A percentile compares a stretch with the other conserved stretches of the same genome.
Conservation (phyloP, 2,329 filamentous ascomycete species). For the Sporothrix humicola region DNA sequence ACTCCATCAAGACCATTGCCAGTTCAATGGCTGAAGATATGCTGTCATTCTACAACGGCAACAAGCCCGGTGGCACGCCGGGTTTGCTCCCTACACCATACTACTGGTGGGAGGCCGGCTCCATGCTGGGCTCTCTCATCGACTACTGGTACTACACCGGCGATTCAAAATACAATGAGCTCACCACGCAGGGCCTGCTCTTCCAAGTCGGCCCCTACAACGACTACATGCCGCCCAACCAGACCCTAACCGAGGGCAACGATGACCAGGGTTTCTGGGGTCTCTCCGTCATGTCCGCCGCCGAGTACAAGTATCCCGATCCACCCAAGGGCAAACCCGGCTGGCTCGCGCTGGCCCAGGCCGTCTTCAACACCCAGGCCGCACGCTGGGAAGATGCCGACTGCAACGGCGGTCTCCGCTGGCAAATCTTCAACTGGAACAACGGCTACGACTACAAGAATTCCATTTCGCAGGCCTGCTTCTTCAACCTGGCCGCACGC, state of each 20-base stretch:
- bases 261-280: constrained; percentile 80
- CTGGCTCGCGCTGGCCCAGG: constrained; percentile 76
- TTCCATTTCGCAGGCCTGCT: constrained; percentile 56
- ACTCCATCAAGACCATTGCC: constrained; percentile 55
- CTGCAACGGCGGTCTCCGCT: constrained; percentile 78
- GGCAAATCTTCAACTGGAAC: constrained; percentile 87
- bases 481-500: constrained; percentile 62
- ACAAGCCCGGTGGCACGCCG: constrained; percentile 56
- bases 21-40: constrained; percentile 58
- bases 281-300: constrained; percentile 71
- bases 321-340: constrained; percentile 62
- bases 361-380: constrained; percentile 80
- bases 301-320: constrained; percentile 70
- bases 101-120: constrained; percentile 71
- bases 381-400: constrained; percentile 71
- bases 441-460: constrained; percentile 76
- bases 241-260: constrained; percentile 68
- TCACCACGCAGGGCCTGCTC: constrained; percentile 70
- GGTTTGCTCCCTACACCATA: constrained; percentile 50
- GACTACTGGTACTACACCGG: constrained; percentile 72
- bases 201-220: constrained; percentile 74
- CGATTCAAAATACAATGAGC: constrained; percentile 70
- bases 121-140: constrained; percentile 72
- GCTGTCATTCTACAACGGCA: constrained; percentile 53
- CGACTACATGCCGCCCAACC: constrained; percentile 79